A percentile compares a stretch with the other conserved stretches of the same genome.
These are phyloP conservation scores for Saccharum officinarum DNA, from an alignment of 176 grass and related monocot species.

Conservation along the genomic window DNA sequence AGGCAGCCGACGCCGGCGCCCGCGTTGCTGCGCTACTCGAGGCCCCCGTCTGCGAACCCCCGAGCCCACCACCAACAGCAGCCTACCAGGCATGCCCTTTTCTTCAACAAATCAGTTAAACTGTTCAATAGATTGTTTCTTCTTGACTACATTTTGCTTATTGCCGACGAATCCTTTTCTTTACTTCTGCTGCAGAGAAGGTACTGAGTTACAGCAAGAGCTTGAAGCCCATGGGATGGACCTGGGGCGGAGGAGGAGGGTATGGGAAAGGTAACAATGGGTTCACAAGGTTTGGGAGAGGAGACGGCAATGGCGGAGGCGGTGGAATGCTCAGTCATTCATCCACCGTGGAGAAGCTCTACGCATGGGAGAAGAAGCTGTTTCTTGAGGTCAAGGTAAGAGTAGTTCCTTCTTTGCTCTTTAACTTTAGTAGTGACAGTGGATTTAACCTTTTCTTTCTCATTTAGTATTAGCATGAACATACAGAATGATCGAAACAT, in stretches of 20 bases:
- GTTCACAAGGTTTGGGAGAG: conserved; percentile 49
- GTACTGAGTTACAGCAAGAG: conserved; percentile 80
- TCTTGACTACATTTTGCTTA: conserved; percentile 17
- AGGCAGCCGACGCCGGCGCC: conserved; percentile 77
- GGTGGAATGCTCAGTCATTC: conserved; percentile 63
- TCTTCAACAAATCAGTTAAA: neutral
- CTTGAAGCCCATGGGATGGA: conserved; percentile 70
- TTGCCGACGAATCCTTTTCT: neutral
- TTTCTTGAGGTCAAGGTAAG: conserved; percentile 95
- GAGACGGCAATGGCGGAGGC: conserved; percentile 48
- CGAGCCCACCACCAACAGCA: conserved; percentile 32
- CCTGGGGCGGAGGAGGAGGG: conserved; percentile 42
- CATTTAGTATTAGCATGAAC: conserved; percentile 1
- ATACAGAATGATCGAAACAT: conserved; percentile 29
- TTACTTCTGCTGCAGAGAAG: conserved; percentile 50
- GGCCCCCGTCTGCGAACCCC: conserved; percentile 75
- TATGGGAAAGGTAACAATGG: conserved; percentile 41
- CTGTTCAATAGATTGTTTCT: neutral
- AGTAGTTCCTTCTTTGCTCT: conserved; percentile 1
- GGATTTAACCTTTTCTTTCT: conserved; percentile 27
- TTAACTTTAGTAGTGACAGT: conserved; percentile 11
- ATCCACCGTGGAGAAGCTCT: conserved; percentile 92
- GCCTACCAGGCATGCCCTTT: conserved; percentile 47
- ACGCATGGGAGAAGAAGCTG: conserved; percentile 99
- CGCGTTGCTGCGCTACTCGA: conserved; percentile 79